Percentiles rank a stretch among this genome's conserved stretches.
phyloP scores from a whole-genome alignment of 352 stramenopile species.

The Phytopythium boreale region DNA sequence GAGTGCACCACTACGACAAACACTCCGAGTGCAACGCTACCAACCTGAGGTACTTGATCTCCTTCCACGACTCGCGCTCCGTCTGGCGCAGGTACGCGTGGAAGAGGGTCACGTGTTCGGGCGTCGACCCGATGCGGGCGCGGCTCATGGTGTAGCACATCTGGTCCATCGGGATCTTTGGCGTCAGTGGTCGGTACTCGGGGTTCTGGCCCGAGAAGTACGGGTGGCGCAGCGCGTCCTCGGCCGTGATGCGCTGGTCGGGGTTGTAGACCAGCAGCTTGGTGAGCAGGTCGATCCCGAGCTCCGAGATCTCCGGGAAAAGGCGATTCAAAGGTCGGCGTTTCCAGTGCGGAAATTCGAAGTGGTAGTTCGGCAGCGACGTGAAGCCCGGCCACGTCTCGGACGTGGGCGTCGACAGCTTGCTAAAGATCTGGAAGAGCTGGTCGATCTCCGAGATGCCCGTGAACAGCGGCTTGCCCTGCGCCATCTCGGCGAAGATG shows the following conservation, averaged over 20 bases:
- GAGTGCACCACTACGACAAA: neutral
- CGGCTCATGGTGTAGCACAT: constrained; percentile 69
- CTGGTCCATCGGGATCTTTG: constrained; percentile 76
- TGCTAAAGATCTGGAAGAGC: constrained; percentile 87
- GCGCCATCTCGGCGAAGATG: constrained; percentile 98
- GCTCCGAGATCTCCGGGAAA: constrained; percentile 67
- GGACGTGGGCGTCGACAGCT: constrained; percentile 96
- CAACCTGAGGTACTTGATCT: constrained; percentile 86
- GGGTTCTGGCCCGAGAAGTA: constrained; percentile 64
- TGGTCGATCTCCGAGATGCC: constrained; percentile 83
- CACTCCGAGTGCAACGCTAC: neutral
- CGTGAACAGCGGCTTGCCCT: constrained; percentile 78
- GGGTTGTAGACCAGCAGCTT: constrained; percentile 83
- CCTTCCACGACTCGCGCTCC: constrained; percentile 78
- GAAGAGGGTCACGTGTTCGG: constrained; percentile 76
- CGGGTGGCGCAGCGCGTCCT: constrained; percentile 78
- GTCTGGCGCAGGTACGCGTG: constrained; percentile 77
- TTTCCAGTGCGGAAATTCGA: constrained; percentile 85
- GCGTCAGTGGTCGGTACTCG: constrained; percentile 41
- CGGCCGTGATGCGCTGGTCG: constrained; percentile 75
- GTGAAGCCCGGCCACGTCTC: constrained; percentile 96
- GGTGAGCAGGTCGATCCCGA: constrained; percentile 68
- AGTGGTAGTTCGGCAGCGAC: constrained; percentile 96
- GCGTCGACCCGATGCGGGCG: constrained; percentile 38
- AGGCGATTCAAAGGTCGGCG: constrained; percentile 61